Evolutionary conservation across 2,329 filamentous ascomycete genomes (phyloP).

Genomic region (Aureobasidium subglaciale): DNA sequence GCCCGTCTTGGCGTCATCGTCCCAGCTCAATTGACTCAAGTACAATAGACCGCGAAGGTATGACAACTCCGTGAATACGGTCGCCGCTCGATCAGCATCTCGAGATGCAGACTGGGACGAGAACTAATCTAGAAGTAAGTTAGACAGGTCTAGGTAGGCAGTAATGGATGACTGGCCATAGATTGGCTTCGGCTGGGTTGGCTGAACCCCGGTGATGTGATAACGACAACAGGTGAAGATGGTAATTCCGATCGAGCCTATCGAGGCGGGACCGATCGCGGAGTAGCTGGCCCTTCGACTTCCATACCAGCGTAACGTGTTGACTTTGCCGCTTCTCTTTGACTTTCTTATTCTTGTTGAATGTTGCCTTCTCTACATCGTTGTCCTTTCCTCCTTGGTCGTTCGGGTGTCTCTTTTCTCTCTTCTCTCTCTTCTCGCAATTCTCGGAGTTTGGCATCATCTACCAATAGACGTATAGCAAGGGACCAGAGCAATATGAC

Average conservation of each 20-base stretch:
- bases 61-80: too few relatives aligned
- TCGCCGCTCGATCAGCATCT: too few relatives aligned
- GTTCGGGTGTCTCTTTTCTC: neutral
- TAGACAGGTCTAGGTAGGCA: too few relatives aligned
- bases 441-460: neutral
- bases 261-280: neutral
- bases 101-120: too few relatives aligned
- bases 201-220: too few relatives aligned
- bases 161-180: too few relatives aligned
- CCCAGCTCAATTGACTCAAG: neutral
- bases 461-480: neutral
- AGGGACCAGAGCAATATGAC: slow-evolving; percentile 16
- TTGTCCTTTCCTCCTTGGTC: neutral
- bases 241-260: too few relatives aligned
- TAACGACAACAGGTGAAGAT: too few relatives aligned
- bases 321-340: neutral
- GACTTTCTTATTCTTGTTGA: neutral
- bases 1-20: neutral
- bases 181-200: too few relatives aligned
- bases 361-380: slow-evolving; percentile 1
- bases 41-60: too few relatives aligned
- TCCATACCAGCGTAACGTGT: slow-evolving; percentile 10
- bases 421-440: too few relatives aligned
- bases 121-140: too few relatives aligned
- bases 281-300: neutral